These are phyloP conservation scores for Eucalyptus coolabah DNA, from an alignment of 345 rosid genomes.

Conservation along the genomic window DNA sequence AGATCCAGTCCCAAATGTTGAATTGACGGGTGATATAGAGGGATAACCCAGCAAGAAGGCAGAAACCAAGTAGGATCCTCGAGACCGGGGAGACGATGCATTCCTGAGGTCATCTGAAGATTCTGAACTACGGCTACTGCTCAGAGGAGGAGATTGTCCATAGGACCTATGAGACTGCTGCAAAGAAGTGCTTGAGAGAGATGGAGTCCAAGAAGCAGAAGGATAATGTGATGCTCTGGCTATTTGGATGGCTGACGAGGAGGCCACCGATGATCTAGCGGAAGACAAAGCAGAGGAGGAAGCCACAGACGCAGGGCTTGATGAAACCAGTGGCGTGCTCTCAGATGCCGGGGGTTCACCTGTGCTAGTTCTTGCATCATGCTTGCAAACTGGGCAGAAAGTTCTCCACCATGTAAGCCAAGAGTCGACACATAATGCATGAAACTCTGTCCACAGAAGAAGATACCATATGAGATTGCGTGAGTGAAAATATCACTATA, in stretches of 20 bases:
- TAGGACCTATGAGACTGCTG: slow-evolving; percentile 46
- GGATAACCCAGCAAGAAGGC: slow-evolving; percentile 70
- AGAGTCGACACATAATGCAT: slow-evolving; percentile 75
- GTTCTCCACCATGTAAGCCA: slow-evolving; percentile 98
- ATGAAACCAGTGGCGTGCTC: slow-evolving; percentile 73
- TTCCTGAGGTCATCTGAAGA: slow-evolving; percentile 36
- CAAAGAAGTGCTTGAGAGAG: slow-evolving; percentile 37
- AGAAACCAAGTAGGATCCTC: slow-evolving; percentile 47
- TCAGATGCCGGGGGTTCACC: slow-evolving; percentile 82
- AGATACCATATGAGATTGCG: not conserved
- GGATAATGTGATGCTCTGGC: slow-evolving; percentile 28
- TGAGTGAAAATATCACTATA: not conserved
- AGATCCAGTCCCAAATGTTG: not conserved
- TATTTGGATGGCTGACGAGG: slow-evolving; percentile 54
- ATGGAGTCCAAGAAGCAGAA: slow-evolving; percentile 35
- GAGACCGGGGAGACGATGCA: slow-evolving; percentile 60
- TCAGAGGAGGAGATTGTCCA: slow-evolving; percentile 46
- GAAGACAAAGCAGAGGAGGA: slow-evolving; percentile 55
- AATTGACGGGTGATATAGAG: slow-evolving; percentile 43
- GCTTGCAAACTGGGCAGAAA: slow-evolving; percentile 94
- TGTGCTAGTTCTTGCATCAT: slow-evolving; percentile 69
- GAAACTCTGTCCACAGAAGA: slow-evolving; percentile 55
- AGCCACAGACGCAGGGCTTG: slow-evolving; percentile 31
- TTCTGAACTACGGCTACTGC: slow-evolving; percentile 42
- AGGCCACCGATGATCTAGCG: slow-evolving; percentile 40